A percentile compares a stretch with the other conserved stretches of the same genome.
Evolutionary conservation across 306 rosid genomes (phyloP).

Genomic region (Lathyrus oleraceus): DNA sequence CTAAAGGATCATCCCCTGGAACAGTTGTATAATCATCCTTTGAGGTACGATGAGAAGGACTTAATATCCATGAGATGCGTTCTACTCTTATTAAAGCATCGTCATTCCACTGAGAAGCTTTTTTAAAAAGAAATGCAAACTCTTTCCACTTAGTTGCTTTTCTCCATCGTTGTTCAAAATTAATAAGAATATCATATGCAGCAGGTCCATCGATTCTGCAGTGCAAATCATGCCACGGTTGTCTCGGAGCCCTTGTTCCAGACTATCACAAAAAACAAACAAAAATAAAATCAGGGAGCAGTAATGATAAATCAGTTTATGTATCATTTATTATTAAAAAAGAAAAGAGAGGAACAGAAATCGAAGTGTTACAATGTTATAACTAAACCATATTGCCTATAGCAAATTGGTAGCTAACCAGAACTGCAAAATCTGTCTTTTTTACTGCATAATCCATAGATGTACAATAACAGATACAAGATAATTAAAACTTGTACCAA

Average conservation of each 20-base stretch:
- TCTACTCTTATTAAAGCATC: slow-evolving; percentile 73
- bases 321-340: slow-evolving; percentile 1
- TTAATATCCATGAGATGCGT: slow-evolving; percentile 92
- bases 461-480: neutral
- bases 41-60: slow-evolving; percentile 49
- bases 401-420: neutral
- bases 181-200: slow-evolving; percentile 89
- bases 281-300: slow-evolving; percentile 7
- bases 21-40: slow-evolving; percentile 41
- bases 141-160: slow-evolving; percentile 78
- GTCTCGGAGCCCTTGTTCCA: slow-evolving; percentile 79
- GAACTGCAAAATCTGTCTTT: neutral
- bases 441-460: neutral
- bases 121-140: slow-evolving; percentile 59
- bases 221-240: slow-evolving; percentile 99
- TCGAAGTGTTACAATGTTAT: slow-evolving; percentile 1
- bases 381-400: slow-evolving; percentile 26
- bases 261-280: slow-evolving; percentile 49
- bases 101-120: slow-evolving; percentile 65
- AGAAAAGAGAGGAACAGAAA: neutral
- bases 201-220: slow-evolving; percentile 94
- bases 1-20: slow-evolving; percentile 60
- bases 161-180: slow-evolving; percentile 97
- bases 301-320: slow-evolving; percentile 21
- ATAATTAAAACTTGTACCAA: slow-evolving; percentile 7